A percentile compares a stretch with the other conserved stretches of the same genome.
These are phyloP conservation scores for Pestalotiopsis sp. DNA, from an alignment of 2,329 filamentous ascomycete genomes.

Conservation along the genomic window DNA sequence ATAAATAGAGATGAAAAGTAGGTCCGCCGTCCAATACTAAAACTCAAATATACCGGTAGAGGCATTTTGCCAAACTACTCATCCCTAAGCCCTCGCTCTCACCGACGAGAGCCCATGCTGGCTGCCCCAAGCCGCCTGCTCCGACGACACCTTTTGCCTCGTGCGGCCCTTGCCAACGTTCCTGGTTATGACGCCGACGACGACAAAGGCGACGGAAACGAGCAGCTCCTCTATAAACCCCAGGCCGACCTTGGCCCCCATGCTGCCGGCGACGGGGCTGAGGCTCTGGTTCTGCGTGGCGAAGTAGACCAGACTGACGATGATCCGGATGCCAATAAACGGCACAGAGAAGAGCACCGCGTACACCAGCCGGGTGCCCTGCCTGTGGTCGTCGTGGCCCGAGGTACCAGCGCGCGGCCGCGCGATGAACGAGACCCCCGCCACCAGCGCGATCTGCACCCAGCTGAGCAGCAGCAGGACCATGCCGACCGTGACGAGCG, in stretches of 20 bases:
- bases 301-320: conserved; percentile 26
- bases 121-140: conserved; percentile 29
- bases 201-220: conserved; percentile 20
- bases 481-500: conserved; percentile 25
- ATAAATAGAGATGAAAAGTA: too few species aligned
- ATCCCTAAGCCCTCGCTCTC: too few species aligned
- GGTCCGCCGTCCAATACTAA: too few species aligned
- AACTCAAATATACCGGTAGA: too few species aligned
- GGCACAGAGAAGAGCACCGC: conserved; percentile 23
- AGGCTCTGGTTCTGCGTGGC: conserved; percentile 20
- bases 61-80: too few species aligned
- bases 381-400: neutral
- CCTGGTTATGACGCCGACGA: conserved; percentile 23
- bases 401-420: neutral
- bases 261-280: conserved; percentile 23
- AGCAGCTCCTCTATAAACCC: conserved; percentile 28
- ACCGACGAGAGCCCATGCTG: too few species aligned
- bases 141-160: conserved; percentile 45
- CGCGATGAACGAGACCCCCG: conserved; percentile 16
- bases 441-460: conserved; percentile 17
- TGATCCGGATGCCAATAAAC: conserved; percentile 25
- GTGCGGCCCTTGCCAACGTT: conserved; percentile 13
- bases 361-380: conserved; percentile 18
- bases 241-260: conserved; percentile 23
- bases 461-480: conserved; percentile 25